Evolutionary conservation across 805 yeast species (phyloP).

Genomic region (Sugiyamaella chiloensis): DNA sequence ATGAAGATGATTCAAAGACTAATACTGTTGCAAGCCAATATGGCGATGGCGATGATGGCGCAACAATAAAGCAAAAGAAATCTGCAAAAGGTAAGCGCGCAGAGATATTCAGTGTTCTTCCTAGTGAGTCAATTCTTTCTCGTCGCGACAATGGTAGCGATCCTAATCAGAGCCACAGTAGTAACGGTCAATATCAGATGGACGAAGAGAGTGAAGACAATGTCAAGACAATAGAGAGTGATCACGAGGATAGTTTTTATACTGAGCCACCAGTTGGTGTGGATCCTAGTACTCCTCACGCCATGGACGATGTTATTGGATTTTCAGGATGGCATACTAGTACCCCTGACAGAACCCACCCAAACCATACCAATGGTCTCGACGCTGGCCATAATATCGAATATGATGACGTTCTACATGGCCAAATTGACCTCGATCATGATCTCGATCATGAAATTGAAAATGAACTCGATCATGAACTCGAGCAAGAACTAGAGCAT

Average conservation of each 20-base stretch:
- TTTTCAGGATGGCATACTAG: conserved; percentile 6
- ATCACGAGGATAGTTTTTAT: conserved; percentile 5
- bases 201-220: no score
- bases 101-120: conserved; percentile 27
- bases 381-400: no score
- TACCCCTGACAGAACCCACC: no score
- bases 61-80: background rate
- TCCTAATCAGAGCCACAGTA: no score
- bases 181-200: no score
- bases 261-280: conserved; percentile 8
- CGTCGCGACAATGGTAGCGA: conserved; percentile 18
- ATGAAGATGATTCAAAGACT: conserved; percentile 23
- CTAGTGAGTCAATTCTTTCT: conserved; percentile 28
- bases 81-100: conserved; percentile 1
- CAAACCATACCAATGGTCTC: no score
- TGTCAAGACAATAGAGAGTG: conserved; percentile 10
- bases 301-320: conserved; percentile 8
- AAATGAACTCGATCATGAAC: no score
- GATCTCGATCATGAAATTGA: no score
- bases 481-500: no score
- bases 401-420: no score
- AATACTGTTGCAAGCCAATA: conserved; percentile 5
- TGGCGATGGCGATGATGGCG: conserved; percentile 4
- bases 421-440: no score
- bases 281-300: no score